Percentiles rank a stretch among this genome's conserved stretches.
Evolutionary conservation across 306 rosid species (phyloP).

Genomic region (Canavalia gladiata): DNA sequence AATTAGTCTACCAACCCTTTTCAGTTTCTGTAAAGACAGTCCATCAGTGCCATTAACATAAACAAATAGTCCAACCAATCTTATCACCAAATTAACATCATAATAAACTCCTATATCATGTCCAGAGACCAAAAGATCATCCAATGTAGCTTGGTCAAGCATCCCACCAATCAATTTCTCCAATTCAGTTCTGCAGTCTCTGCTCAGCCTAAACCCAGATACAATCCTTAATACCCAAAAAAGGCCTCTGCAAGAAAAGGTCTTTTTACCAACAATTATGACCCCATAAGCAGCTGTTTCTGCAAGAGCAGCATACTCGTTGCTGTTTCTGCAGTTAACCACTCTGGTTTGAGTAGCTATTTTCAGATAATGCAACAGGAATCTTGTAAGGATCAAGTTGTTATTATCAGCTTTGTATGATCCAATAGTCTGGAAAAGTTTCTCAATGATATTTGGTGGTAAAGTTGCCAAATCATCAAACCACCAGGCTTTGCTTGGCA

Average conservation of each 20-base stretch:
- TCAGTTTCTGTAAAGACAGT: conserved; percentile 60
- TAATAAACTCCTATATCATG: conserved; percentile 65
- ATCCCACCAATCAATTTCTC: conserved; percentile 80
- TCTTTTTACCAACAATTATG: conserved; percentile 58
- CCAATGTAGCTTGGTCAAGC: conserved; percentile 78
- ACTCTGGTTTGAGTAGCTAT: conserved; percentile 56
- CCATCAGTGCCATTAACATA: conserved; percentile 49
- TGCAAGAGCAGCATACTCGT: conserved; percentile 68
- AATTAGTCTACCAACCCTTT: conserved; percentile 72
- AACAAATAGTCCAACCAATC: conserved; percentile 74
- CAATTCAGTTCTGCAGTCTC: conserved; percentile 59
- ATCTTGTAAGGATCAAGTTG: conserved; percentile 71
- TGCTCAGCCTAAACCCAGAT: conserved; percentile 68
- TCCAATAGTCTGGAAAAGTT: conserved; percentile 59
- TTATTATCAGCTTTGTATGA: conserved; percentile 62
- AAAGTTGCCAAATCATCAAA: conserved; percentile 75
- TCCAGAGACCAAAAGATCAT: conserved; percentile 80
- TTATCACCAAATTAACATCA: conserved; percentile 79
- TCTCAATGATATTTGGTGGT: conserved; percentile 73
- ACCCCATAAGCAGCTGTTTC: conserved; percentile 81
- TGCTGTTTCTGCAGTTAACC: conserved; percentile 27
- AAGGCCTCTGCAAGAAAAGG: conserved; percentile 77
- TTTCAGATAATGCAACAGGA: conserved; percentile 81
- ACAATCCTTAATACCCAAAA: conserved; percentile 79
- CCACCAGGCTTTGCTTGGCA: conserved; percentile 81